A percentile compares a stretch with the other conserved stretches of the same genome.
phyloP scores from a whole-genome alignment of 768 basidiomycete species.

The Asterophora parasitica region DNA sequence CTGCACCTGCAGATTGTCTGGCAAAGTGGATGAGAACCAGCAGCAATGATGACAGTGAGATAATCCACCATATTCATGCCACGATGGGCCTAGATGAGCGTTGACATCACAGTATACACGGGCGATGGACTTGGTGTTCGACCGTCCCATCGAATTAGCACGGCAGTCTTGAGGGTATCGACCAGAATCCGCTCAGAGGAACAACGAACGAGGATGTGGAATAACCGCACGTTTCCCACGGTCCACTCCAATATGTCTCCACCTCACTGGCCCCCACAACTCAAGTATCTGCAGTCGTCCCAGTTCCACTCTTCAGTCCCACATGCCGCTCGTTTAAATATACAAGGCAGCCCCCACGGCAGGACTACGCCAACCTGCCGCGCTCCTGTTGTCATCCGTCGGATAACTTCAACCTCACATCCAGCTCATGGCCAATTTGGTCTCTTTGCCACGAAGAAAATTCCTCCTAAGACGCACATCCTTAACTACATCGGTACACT shows the following conservation, averaged over 20 bases:
- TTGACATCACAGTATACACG: conserved; percentile 90
- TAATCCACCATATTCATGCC: conserved; percentile 88
- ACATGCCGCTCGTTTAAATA: conserved; percentile 31
- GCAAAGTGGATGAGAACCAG: conserved; percentile 19
- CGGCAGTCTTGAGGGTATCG: conserved; percentile 4
- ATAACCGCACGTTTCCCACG: conserved; percentile 24
- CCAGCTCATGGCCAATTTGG: conserved; percentile 79
- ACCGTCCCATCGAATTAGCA: conserved; percentile 55
- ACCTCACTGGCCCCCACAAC: conserved; percentile 36
- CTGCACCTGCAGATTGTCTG: conserved; percentile 94
- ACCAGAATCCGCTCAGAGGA: conserved; percentile 8
- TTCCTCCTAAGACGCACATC: conserved; percentile 61
- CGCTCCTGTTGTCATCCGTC: conserved; percentile 49
- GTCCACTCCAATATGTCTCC: conserved; percentile 9
- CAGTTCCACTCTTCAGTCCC: conserved; percentile 58
- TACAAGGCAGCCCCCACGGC: conserved; percentile 21
- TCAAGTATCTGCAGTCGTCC: conserved; percentile 50
- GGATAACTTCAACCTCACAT: conserved; percentile 52
- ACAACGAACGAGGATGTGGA: conserved; percentile 11
- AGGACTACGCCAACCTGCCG: conserved; percentile 8
- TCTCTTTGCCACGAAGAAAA: conserved; percentile 72
- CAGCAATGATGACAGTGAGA: conserved; percentile 12
- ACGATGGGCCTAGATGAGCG: conserved; percentile 78
- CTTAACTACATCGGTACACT: conserved; percentile 63
- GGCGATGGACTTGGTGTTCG: conserved; percentile 72